These are phyloP conservation scores for Ocimum tenuiflorum DNA, from an alignment of 257 asterid species.

Conservation along the genomic window DNA sequence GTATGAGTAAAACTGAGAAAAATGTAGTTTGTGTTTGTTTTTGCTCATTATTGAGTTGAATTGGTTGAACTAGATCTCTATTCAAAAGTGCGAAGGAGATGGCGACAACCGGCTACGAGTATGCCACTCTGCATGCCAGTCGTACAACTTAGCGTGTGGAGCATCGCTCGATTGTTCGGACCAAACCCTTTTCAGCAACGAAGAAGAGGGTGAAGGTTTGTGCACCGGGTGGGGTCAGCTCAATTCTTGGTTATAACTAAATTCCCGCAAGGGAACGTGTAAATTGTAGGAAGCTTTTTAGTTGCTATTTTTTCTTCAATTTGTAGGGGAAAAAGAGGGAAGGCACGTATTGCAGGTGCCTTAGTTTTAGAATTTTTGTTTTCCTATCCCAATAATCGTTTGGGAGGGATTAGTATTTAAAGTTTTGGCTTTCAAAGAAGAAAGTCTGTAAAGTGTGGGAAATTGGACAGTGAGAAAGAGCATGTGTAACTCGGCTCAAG, in stretches of 20 bases:
- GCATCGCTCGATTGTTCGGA: constrained; percentile 96
- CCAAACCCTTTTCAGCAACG: constrained; percentile 83
- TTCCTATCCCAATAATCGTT: constrained; percentile 30
- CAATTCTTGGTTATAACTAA: constrained; percentile 48
- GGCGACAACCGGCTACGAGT: constrained; percentile 92
- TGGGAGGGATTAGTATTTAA: constrained; percentile 44
- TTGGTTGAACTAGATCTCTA: constrained; percentile 61
- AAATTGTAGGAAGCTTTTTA: constrained; percentile 53
- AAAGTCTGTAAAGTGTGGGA: constrained; percentile 37
- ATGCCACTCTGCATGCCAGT: constrained; percentile 93
- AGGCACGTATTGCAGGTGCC: constrained; percentile 12
- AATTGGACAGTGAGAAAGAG: background rate
- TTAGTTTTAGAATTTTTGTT: constrained; percentile 37
- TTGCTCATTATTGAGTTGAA: background rate
- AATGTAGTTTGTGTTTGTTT: background rate
- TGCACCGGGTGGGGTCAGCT: constrained; percentile 99
- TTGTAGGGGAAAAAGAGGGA: constrained; percentile 21
- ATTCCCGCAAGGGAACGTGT: constrained; percentile 30
- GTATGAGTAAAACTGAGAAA: no score
- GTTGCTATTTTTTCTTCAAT: constrained; percentile 17
- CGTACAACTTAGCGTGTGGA: constrained; percentile 90
- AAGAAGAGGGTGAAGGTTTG: constrained; percentile 80
- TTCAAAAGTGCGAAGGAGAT: constrained; percentile 82
- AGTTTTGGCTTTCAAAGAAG: constrained; percentile 70
- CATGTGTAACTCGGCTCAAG: constrained; percentile 20